phyloP scores from a whole-genome alignment of 2,329 filamentous ascomycete species.

The Sporothrix phasma region DNA sequence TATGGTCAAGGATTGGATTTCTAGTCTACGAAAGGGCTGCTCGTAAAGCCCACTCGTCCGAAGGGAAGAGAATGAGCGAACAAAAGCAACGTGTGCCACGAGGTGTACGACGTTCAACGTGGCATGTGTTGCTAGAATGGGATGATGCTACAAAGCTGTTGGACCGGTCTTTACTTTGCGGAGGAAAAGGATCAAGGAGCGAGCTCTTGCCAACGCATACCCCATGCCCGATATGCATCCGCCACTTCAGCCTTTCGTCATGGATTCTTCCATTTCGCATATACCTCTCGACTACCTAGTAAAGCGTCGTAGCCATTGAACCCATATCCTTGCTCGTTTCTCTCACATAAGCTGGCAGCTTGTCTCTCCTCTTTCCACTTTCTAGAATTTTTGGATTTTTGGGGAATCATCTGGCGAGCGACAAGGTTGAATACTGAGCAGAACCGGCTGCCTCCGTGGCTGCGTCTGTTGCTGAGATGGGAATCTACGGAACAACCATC shows the following conservation, averaged over 20 bases:
- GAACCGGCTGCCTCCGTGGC: neutral
- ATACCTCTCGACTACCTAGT: neutral
- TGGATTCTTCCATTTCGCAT: neutral
- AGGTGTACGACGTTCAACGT: too few species aligned
- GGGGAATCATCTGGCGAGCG: neutral
- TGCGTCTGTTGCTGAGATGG: neutral
- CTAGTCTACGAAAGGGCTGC: too few species aligned
- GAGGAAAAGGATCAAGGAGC: neutral
- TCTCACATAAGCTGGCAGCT: neutral
- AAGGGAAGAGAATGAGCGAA: too few species aligned
- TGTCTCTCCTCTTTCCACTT: neutral
- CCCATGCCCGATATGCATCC: neutral
- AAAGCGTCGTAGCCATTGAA: too few species aligned
- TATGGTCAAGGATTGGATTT: too few species aligned
- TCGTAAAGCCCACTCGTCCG: too few species aligned
- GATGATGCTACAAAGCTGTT: neutral
- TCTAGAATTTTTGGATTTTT: neutral
- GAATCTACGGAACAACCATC: neutral
- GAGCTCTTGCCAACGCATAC: conserved; percentile 6
- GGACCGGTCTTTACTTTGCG: too few species aligned
- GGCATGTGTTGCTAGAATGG: neutral
- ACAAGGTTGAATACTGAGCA: neutral
- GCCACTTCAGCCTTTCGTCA: neutral
- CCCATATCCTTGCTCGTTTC: neutral
- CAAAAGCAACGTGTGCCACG: too few species aligned